phyloP scores from a whole-genome alignment of 352 stramenopile genomes.

The Elongisporangium anandrum region DNA sequence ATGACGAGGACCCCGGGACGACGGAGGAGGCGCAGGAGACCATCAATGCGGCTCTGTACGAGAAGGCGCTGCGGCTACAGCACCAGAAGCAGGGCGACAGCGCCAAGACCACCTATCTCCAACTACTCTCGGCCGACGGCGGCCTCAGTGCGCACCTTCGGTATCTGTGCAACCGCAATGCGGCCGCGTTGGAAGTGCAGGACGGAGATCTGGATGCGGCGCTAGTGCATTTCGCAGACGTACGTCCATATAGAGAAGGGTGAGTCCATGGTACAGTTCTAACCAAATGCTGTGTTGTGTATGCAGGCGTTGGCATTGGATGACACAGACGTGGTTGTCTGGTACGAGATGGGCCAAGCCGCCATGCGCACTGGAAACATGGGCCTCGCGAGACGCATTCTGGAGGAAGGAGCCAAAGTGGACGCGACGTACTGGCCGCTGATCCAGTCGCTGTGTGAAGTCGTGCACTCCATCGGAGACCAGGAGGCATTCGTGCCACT shows the following conservation, averaged over 20 bases:
- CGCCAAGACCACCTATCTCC: constrained; percentile 35
- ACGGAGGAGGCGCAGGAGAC: constrained; percentile 71
- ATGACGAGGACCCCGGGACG: constrained; percentile 17
- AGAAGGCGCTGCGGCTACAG: constrained; percentile 60
- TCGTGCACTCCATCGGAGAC: constrained; percentile 54
- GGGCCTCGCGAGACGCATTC: constrained; percentile 48
- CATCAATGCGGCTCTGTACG: constrained; percentile 53
- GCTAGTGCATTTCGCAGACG: constrained; percentile 40
- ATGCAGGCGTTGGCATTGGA: constrained; percentile 48
- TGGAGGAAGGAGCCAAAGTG: constrained; percentile 55
- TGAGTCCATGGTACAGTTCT: not conserved
- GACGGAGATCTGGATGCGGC: constrained; percentile 29
- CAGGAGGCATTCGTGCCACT: constrained; percentile 39
- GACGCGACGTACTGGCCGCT: constrained; percentile 67
- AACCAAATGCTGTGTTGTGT: not conserved
- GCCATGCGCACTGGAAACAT: constrained; percentile 59
- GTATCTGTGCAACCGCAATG: constrained; percentile 72
- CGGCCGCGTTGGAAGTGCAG: constrained; percentile 55
- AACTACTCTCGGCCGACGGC: constrained; percentile 22
- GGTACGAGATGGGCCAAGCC: constrained; percentile 59
- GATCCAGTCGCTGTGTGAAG: constrained; percentile 46
- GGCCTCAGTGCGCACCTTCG: constrained; percentile 39
- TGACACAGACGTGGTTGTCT: constrained; percentile 71
- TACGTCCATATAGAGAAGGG: constrained; percentile 4
- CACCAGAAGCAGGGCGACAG: constrained; percentile 31